Base-by-base conservation (phyloP, 176 grass and related monocot species). In the Carex cristatella region DNA sequence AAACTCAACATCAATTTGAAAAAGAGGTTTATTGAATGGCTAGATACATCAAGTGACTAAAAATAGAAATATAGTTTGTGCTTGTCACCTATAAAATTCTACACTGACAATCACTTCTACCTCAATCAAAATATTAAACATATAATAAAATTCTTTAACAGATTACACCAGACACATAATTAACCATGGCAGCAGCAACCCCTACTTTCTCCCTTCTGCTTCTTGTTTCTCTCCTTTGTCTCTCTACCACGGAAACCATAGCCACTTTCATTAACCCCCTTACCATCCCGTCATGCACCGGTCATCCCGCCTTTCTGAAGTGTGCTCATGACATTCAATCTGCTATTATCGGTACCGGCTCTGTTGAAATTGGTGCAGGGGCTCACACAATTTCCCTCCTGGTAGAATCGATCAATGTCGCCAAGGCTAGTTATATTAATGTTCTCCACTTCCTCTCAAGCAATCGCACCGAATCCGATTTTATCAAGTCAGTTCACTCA, bases 51-150 rank as follows among this genome's bases (percentile, higher is more conserved):
- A 55, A 30, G 44, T 55, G 30, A 10, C 73, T 78, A 78, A 56
- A 78, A 57, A 78, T 57, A 78, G 73, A 78, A 18, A 3, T 56
- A 8, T 56, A 53, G 73, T 57, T 76, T 57, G 11, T 31, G 2
- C 11, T 31, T 57, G 2, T 30, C 6, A 56, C 49, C 73, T 78
- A 78, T 78, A 78, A 56, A 78, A 16, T 32, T 30, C 23, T 16
- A 78, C 54, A 13, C 1, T 2, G 9, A 54, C 51, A 3, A 77
- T 5, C 4, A 32, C n/a, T 56, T 56, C 7, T 49, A 77, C 51
- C 73, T 78, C 73, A 78, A 78, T 78, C 10, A 78, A 78, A 78
- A 57, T 46, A 78, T 56, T 18, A 33, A 78, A 9, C 48, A 78
- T 7, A 78, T 28, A 78, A 57, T 12, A 55, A 10, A 15, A 75